A percentile compares a stretch with the other conserved stretches of the same genome.
These are phyloP conservation scores for Mycena pura DNA, from an alignment of 768 basidiomycete species.

Conservation along the genomic window DNA sequence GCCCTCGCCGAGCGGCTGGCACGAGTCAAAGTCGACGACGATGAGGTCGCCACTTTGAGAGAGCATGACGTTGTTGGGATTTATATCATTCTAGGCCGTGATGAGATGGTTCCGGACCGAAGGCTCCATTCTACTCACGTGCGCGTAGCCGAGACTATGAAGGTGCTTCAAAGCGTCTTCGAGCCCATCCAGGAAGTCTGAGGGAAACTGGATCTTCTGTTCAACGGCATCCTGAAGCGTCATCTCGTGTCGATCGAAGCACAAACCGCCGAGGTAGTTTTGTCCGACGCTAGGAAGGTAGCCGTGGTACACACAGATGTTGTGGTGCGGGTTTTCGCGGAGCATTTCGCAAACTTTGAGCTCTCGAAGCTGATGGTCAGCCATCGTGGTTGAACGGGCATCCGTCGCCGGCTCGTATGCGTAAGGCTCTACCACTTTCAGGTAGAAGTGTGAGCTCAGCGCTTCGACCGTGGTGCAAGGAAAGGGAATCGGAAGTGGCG, in stretches of 20 bases:
- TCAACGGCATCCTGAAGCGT: background rate
- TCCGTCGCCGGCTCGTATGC: background rate
- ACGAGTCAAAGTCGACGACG: constrained; percentile 7
- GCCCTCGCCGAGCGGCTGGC: background rate
- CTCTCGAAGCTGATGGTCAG: constrained; percentile 1
- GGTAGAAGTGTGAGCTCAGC: background rate
- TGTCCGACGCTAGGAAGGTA: background rate
- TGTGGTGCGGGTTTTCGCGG: background rate
- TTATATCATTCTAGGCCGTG: background rate
- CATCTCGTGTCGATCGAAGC: constrained; percentile 1
- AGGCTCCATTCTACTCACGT: background rate
- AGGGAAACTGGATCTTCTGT: background rate
- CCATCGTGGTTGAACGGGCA: background rate
- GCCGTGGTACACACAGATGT: constrained; percentile 3
- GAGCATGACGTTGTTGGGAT: constrained; percentile 9
- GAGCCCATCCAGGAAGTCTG: background rate
- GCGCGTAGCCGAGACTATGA: background rate
- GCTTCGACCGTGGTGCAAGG: background rate
- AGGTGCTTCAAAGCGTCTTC: background rate
- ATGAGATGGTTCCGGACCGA: background rate
- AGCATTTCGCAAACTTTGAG: background rate
- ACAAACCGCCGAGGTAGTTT: background rate
- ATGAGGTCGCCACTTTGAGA: background rate
- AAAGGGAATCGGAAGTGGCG: background rate
- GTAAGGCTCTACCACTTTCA: background rate